Conservation (phyloP, 2,329 filamentous ascomycete genomes). For the Cladosporium sp. region DNA sequence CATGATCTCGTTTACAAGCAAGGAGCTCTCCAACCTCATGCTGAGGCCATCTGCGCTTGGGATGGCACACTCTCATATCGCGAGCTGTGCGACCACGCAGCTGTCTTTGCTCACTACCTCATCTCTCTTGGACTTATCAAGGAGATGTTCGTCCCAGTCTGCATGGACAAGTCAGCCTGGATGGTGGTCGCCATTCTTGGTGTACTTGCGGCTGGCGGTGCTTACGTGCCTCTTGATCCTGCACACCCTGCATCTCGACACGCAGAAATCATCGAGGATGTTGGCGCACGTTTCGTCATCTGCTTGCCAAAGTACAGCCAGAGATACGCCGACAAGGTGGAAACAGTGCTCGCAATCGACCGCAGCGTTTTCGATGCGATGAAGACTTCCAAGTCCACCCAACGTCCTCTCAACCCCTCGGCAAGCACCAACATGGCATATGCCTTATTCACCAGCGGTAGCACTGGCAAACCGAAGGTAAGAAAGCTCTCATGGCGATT, state of each 20-base stretch:
- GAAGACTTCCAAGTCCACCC: constrained; percentile 5
- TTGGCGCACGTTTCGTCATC: constrained; percentile 3
- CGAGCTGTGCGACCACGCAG: constrained; percentile 8
- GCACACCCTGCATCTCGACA: constrained; percentile 10
- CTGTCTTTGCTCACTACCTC: constrained; percentile 6
- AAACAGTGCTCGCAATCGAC: constrained; percentile 11
- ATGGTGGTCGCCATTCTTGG: constrained; percentile 36
- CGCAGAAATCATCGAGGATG: constrained; percentile 8
- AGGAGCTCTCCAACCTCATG: constrained; percentile 42
- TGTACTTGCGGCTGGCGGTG: constrained; percentile 35
- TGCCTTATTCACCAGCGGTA: constrained; percentile 16
- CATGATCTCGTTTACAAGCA: constrained; percentile 9
- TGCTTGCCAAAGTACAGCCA: constrained; percentile 6
- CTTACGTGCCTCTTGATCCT: constrained; percentile 19
- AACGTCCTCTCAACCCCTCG: constrained; percentile 8
- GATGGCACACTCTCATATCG: constrained; percentile 14
- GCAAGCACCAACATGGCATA: constrained; percentile 15
- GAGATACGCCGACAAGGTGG: constrained; percentile 2
- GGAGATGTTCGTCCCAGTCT: constrained; percentile 10
- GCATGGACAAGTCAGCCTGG: constrained; percentile 29
- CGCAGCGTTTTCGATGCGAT: constrained; percentile 14
- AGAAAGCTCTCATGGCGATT: no score
- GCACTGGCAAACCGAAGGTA: constrained; percentile 18
- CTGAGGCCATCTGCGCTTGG: constrained; percentile 38
- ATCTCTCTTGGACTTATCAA: not conserved